A percentile compares a stretch with the other conserved stretches of the same genome.
phyloP scores from a whole-genome alignment of 768 basidiomycete species.

The Serendipita sp. region DNA sequence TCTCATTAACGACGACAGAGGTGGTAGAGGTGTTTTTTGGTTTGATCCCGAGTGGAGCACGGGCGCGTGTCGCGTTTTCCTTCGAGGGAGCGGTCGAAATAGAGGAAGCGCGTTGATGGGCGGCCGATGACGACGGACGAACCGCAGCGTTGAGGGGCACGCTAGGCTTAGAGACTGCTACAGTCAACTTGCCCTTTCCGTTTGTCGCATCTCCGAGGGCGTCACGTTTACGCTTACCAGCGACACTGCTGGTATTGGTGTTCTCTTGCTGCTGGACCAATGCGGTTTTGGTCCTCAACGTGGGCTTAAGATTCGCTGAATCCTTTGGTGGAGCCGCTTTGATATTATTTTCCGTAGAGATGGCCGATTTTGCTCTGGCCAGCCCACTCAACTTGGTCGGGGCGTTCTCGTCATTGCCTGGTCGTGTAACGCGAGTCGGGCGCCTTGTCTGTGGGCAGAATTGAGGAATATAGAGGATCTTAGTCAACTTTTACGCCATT shows the following conservation, averaged over 20 bases:
- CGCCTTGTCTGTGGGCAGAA: neutral
- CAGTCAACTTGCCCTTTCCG: constrained; percentile 16
- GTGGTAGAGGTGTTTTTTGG: neutral
- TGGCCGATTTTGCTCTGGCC: neutral
- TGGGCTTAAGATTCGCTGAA: neutral
- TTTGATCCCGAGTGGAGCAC: neutral
- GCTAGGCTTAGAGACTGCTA: constrained; percentile 9
- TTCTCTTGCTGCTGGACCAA: neutral
- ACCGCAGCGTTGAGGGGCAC: constrained; percentile 22
- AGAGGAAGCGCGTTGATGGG: constrained; percentile 15
- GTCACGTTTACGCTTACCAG: constrained; percentile 59
- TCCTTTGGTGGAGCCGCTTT: neutral
- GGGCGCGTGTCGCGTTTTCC: constrained; percentile 13
- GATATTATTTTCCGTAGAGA: neutral
- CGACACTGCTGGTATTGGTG: constrained; percentile 15
- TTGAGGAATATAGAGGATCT: neutral
- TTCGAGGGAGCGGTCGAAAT: constrained; percentile 13
- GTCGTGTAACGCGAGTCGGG: neutral
- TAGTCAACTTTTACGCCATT: neutral
- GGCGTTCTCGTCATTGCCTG: constrained; percentile 1
- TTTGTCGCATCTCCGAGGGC: constrained; percentile 55
- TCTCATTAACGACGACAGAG: constrained; percentile 7
- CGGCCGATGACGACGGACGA: constrained; percentile 39
- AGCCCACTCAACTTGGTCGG: neutral
- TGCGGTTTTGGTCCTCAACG: neutral